Conservation (phyloP, 2,329 filamentous ascomycete genomes). For the Fusarium veterinarium region DNA sequence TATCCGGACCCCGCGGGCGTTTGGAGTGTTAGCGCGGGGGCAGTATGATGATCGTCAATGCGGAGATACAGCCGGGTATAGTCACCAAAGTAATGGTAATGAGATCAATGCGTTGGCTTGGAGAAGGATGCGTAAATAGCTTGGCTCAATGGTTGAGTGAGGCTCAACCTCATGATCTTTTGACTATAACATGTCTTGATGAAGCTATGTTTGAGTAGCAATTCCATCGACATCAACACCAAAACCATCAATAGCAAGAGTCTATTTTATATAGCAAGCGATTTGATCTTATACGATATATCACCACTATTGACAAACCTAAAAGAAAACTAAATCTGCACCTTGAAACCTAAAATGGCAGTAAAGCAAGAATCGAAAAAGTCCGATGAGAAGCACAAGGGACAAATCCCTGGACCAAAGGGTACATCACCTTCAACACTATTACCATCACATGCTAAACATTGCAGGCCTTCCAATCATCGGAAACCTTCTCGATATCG, state of each 20-base stretch:
- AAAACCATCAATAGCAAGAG: background rate
- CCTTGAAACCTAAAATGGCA: background rate
- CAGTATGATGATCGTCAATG: background rate
- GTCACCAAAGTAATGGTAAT: background rate
- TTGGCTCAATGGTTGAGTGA: background rate
- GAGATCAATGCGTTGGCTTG: background rate
- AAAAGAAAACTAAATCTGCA: fast-evolving
- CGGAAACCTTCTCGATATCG: background rate
- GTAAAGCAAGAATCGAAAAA: background rate
- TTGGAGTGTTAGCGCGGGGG: background rate
- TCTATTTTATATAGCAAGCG: background rate
- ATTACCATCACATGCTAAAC: background rate
- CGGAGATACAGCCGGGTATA: background rate
- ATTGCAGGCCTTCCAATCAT: background rate
- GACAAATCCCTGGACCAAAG: conserved; percentile 7
- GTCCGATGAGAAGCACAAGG: background rate
- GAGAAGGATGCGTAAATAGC: background rate
- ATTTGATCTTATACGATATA: background rate
- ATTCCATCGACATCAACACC: background rate
- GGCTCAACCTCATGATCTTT: background rate
- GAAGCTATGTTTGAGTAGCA: fast-evolving
- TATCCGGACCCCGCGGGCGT: background rate
- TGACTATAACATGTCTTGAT: background rate
- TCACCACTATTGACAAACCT: fast-evolving
- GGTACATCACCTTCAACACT: background rate